Evolutionary conservation across 257 asterid genomes (phyloP), one percentile per base, ranked within the genome.

Genomic region (Fraxinus excelsior): DNA sequence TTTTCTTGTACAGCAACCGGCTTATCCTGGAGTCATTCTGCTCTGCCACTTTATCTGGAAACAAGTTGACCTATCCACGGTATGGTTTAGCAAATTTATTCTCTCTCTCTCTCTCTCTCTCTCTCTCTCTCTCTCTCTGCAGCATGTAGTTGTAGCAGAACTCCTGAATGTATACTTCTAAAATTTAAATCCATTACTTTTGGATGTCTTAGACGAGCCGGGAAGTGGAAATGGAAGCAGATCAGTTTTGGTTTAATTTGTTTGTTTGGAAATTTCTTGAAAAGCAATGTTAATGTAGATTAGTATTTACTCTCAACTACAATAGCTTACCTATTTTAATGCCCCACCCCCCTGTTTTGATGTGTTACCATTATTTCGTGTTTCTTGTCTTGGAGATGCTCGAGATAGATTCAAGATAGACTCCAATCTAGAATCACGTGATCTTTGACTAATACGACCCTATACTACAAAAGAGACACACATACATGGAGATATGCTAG

Each of bases 11-110:
- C 84, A 90, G 96, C 90, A 60, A 65, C 76, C 75, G 76, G 16
- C 74, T 28, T 70, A 53, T 83, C 88, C 74, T 78, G 77, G 60
- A 85, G 85, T 83, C 74, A 79, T 74, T 78, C 82, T 49, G 92
- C 90, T 23, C 60, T 85, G 79, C 87, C 96, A 26, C 79, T 87
- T 58, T 62, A 62, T 26, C 40, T 87, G 53, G 97, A 89, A 82
- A 81, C 91, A 67, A 85, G 76, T 84, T 91, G 82, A 85, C 56
- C 23, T 25, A 51, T 76, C 42, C 21, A 67, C 2, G 86, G 90
- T 86, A 90, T 64, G 82, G 12, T 80, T 68, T 42, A 16, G 28
- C 31, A 11, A 19, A 23, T 58, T 19, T 58, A 58, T 0, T 56
- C 19, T 46, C 56, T 44, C 7, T 44, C 42, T 37, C 42, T 32